Base-by-base conservation (phyloP, 1,284 basidiomycete species). In the Phlebopus sp. region DNA sequence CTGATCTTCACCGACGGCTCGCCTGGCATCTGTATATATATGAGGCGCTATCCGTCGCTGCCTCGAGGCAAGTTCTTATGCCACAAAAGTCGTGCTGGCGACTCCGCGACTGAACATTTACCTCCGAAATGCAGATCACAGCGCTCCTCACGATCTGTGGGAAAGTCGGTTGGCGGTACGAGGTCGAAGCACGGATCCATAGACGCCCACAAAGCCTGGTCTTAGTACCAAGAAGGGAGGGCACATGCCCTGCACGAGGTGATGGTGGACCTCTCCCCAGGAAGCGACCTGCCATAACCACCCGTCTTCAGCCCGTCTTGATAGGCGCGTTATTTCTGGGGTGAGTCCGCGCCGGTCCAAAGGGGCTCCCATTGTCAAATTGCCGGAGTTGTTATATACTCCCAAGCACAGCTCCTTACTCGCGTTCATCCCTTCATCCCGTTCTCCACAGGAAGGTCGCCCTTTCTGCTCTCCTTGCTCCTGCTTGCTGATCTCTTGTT, bases 161-260 rank as follows among this genome's bases (percentile, higher is more conserved):
- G 42, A 15, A n/a, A 14, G 25, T 18, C 17, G 17, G 19, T 9
- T 21, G 17, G 15, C 21, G 38, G 42, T 29, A 23, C 19, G 38
- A 42, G n/a, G n/a, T n/a, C n/a, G n/a, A n/a, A n/a, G n/a, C n/a
- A n/a, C 50, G 34, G 18, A 38, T 15, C 4, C 14, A 41, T 25
- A 39, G 34, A 42, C 18, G 23, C 30, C 27, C 11, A 39, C 8
- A 9, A 31, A 8, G 30, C 7, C 30, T 19, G 19, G n/a, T n/a
- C n/a, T n/a, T n/a, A n/a, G n/a, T n/a, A n/a, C n/a, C n/a, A n/a
- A n/a, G n/a, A n/a, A n/a, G n/a, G n/a, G n/a, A n/a, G n/a, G n/a
- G n/a, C n/a, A 39, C 48, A 47, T 58, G 55, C 45, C 15, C 15
- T 23, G 47, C 56, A 53, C 34, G 56, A 60, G 52, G 55, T 37